Base-by-base conservation (phyloP, 75 land plant species). In the Larix kaempferi region DNA sequence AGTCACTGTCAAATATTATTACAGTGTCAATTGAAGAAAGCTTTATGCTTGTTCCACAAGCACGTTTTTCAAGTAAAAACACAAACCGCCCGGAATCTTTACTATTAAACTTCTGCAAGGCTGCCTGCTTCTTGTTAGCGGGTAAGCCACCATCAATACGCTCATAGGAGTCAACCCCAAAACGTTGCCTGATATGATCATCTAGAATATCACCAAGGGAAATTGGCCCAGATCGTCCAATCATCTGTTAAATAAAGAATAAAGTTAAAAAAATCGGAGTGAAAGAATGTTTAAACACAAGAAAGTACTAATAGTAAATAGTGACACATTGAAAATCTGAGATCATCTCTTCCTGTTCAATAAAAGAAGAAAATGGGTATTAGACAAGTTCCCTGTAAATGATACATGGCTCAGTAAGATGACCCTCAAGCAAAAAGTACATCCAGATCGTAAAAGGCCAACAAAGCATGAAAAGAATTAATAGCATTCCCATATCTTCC, bases 101-200 rank as follows among this genome's bases (percentile, higher is more conserved):
- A 26, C 89, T 82, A 78, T 98, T 98, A 75, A 98, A 98, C 26
- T 75, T 82, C 76, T 91, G 84, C 44, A 84, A 23, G 56, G 95
- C 91, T 63, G 78, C 81, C 69, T 81, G 78, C 83, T 87, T 91
- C 61, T 85, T 84, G 21, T 75, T 79, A 19, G 64, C 33, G 3
- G 75, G n/a, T 12, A 89, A 29, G 62, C 86, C 81, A 76, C 84
- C 71, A 74, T 94, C 93, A 84, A 98, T 75, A 52, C 91, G 92
- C 85, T 91, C 98, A 84, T 91, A 98, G 37, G 94, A 91, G 62
- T 97, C 89, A 23, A 23, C 73, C 59, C 99, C 99, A 91, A 85
- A 95, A 71, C 84, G 82, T 76, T 93, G 98, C 57, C 84, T 84
- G 71, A 98, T 57, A 82, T 86, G 91, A 74, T 95, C 95, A 86